These are phyloP conservation scores for Anisodus tanguticus DNA, from an alignment of 257 asterid genomes.

Conservation along the genomic window DNA sequence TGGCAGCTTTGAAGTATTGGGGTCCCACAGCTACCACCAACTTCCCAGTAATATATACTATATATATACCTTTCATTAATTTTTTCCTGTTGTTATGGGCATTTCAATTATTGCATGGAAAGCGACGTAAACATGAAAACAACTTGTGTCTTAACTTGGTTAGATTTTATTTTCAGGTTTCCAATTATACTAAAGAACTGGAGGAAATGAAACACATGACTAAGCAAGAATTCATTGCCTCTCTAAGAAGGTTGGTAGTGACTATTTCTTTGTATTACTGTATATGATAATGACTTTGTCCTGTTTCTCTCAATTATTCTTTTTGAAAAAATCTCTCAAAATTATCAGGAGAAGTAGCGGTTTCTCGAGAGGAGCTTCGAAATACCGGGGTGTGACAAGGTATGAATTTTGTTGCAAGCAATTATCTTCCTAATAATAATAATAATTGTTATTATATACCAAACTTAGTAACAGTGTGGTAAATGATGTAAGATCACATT, in stretches of 20 bases:
- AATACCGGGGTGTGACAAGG: constrained; percentile 94
- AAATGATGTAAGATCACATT: not conserved
- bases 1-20: constrained; percentile 96
- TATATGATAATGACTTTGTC: not conserved
- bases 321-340: not conserved
- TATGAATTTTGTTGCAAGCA: not conserved
- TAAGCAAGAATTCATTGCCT: constrained; percentile 89
- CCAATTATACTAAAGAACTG: constrained; percentile 68
- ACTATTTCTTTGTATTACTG: too few relatives aligned
- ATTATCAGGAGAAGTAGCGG: constrained; percentile 82
- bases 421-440: not conserved
- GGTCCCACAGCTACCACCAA: constrained; percentile 92
- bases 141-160: constrained; percentile 16
- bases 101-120: constrained; percentile 29
- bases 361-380: constrained; percentile 90
- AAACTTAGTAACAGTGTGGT: not conserved
- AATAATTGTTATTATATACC: not conserved
- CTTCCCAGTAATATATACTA: constrained; percentile 59
- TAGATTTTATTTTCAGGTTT: constrained; percentile 44
- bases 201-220: constrained; percentile 86
- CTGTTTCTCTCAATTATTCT: not conserved
- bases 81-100: not conserved
- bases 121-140: not conserved
- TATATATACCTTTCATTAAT: not conserved
- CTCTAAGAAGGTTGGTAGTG: constrained; percentile 65